Percentiles rank a stretch among this genome's conserved stretches.
These are phyloP conservation scores for Globisporangium abappressorium DNA, from an alignment of 352 stramenopile species.

Conservation along the genomic window DNA sequence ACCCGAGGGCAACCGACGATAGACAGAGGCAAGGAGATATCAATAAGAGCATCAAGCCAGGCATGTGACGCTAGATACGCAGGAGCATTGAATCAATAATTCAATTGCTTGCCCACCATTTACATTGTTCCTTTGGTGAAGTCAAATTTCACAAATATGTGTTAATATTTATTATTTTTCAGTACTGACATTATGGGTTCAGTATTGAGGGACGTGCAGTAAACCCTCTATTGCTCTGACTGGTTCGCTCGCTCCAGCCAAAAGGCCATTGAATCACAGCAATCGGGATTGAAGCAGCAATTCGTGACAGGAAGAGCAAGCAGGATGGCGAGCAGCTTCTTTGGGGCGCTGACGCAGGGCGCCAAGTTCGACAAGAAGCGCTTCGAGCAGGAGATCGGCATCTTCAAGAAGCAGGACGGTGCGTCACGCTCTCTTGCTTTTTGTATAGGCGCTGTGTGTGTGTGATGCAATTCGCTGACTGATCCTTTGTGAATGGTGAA, in stretches of 20 bases:
- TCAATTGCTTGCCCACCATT: not conserved
- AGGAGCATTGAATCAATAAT: not conserved
- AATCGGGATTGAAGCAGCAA: not conserved
- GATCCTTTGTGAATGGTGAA: conserved; percentile 4
- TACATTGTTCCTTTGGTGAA: not conserved
- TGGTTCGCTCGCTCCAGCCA: conserved; percentile 5
- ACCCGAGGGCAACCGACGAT: not conserved
- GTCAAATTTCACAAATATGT: conserved; percentile 1
- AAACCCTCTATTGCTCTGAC: not conserved
- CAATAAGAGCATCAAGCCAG: not conserved
- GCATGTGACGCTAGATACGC: not conserved
- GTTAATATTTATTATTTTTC: not conserved
- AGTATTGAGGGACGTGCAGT: conserved; percentile 1
- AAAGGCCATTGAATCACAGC: not conserved
- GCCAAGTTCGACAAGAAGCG: conserved; percentile 60
- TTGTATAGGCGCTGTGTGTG: not conserved
- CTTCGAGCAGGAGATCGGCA: conserved; percentile 53
- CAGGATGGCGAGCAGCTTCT: conserved; percentile 68
- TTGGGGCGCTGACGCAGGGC: conserved; percentile 64
- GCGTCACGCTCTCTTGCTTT: conserved; percentile 3
- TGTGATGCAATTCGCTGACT: not conserved
- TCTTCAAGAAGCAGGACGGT: conserved; percentile 55
- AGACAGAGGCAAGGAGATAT: not conserved
- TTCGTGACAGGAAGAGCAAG: not conserved
- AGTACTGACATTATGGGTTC: not conserved